Percentiles rank a stretch among this genome's conserved stretches.
Conservation (phyloP, 2,329 filamentous ascomycete species). For the Tolypocladium nubicola region DNA sequence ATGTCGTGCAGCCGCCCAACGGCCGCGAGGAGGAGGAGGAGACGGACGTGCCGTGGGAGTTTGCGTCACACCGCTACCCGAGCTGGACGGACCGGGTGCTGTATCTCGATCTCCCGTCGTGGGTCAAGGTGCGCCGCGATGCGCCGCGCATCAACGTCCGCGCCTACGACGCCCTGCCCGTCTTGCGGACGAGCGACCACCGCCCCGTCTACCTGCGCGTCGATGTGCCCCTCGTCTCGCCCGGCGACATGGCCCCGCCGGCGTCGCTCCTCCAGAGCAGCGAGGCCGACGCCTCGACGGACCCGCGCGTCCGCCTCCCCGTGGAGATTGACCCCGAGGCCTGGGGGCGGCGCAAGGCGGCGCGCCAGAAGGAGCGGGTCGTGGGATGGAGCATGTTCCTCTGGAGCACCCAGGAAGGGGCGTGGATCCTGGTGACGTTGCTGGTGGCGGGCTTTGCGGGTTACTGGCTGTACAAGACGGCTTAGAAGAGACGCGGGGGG, state of each 20-base stretch:
- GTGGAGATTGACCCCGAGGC: slow-evolving; percentile 43
- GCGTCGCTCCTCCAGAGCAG: slow-evolving; percentile 3
- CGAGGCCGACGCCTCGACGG: slow-evolving; percentile 13
- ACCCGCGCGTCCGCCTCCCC: slow-evolving; percentile 36
- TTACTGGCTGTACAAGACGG: slow-evolving; percentile 30
- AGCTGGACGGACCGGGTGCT: slow-evolving; percentile 90
- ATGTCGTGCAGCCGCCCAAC: slow-evolving; percentile 35
- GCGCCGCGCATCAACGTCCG: slow-evolving; percentile 34
- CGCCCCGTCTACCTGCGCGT: slow-evolving; percentile 68
- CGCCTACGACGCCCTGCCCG: slow-evolving; percentile 65
- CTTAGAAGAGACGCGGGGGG: neutral
- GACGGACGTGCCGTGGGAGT: slow-evolving; percentile 49
- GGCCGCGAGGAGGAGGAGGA: slow-evolving; percentile 19
- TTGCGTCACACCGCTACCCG: slow-evolving; percentile 76
- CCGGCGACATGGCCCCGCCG: slow-evolving; percentile 26
- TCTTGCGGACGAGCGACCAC: slow-evolving; percentile 80
- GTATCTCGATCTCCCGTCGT: slow-evolving; percentile 54
- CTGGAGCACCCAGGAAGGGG: slow-evolving; percentile 42
- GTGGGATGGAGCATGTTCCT: slow-evolving; percentile 45
- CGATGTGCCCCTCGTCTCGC: slow-evolving; percentile 48
- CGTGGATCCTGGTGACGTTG: slow-evolving; percentile 31
- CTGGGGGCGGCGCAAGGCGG: slow-evolving; percentile 39
- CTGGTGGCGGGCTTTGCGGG: slow-evolving; percentile 28
- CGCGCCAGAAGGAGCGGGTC: slow-evolving; percentile 33
- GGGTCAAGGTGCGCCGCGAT: slow-evolving; percentile 26